Evolutionary conservation across 2,329 filamentous ascomycete genomes (phyloP).

Genomic region (Bipolaris oryzae): DNA sequence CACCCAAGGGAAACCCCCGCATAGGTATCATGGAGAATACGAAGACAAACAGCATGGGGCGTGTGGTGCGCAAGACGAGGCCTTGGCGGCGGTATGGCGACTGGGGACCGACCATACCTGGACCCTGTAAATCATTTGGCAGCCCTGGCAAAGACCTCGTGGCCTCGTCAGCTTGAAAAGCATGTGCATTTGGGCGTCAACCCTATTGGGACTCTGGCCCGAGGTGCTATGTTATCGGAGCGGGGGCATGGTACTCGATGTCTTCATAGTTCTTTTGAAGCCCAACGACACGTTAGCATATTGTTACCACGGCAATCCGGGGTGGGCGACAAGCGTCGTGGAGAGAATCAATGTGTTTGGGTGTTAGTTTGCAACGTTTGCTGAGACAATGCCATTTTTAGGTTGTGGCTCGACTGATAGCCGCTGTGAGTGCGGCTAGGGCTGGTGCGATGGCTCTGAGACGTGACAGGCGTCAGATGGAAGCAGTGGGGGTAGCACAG

Average conservation of each 20-base stretch:
- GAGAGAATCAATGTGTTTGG: neutral
- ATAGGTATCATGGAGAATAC: constrained; percentile 5
- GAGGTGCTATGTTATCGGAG: neutral
- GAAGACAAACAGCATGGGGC: constrained; percentile 12
- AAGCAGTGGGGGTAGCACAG: neutral
- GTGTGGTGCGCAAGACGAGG: constrained; percentile 10
- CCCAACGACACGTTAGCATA: constrained; percentile 1
- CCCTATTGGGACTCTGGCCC: neutral
- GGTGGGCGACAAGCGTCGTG: constrained; percentile 2
- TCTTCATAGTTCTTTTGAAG: neutral
- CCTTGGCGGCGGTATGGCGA: constrained; percentile 8
- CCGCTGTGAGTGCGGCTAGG: constrained; percentile 14
- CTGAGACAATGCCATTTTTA: constrained; percentile 10
- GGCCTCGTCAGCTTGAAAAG: constrained; percentile 1
- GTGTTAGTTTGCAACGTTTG: neutral
- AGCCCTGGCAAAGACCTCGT: neutral
- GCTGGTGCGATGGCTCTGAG: constrained; percentile 12
- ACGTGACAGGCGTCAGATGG: constrained; percentile 4
- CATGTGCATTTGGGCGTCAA: constrained; percentile 3
- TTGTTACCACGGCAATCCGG: constrained; percentile 9
- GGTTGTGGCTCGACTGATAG: constrained; percentile 8
- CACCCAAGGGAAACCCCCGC: constrained; percentile 6
- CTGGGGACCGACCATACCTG: constrained; percentile 5
- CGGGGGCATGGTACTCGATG: neutral
- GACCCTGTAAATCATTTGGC: constrained; percentile 9